Percentiles rank a stretch among this genome's conserved stretches.
phyloP scores from a whole-genome alignment of 306 rosid species.

The Quercus glauca region DNA sequence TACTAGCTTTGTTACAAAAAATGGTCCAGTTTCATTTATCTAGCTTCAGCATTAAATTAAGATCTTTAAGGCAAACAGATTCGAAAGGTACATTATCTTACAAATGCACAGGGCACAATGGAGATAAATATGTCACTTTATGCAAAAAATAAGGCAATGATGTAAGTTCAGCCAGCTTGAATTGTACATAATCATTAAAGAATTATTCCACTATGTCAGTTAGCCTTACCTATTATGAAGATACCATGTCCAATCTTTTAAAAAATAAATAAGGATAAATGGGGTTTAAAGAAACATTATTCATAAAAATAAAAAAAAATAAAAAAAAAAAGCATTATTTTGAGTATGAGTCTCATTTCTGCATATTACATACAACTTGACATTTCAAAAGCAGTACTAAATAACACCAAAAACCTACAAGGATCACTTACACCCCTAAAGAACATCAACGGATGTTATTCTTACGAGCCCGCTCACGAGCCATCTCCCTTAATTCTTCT shows the following conservation, averaged over 20 bases:
- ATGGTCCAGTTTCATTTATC: neutral
- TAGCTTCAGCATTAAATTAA: neutral
- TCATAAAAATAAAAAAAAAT: too few relatives aligned
- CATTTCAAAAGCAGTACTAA: neutral
- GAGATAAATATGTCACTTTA: neutral
- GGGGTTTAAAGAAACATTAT: neutral
- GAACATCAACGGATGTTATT: slow-evolving; percentile 45
- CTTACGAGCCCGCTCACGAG: slow-evolving; percentile 68
- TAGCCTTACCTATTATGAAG: neutral
- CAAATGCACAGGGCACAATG: neutral
- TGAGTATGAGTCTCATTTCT: neutral
- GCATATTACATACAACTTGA: neutral
- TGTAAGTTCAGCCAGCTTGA: neutral
- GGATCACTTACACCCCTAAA: slow-evolving; percentile 2
- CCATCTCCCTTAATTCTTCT: slow-evolving; percentile 77
- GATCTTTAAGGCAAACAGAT: neutral
- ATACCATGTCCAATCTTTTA: neutral
- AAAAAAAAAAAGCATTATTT: neutral
- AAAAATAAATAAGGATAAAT: neutral
- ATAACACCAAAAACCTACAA: neutral
- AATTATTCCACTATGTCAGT: neutral
- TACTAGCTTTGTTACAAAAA: neutral
- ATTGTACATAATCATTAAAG: neutral
- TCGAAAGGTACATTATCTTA: neutral
- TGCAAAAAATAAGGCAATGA: neutral